phyloP scores from a whole-genome alignment of 2,329 filamentous ascomycete genomes.

The Parastagonospora nodorum region DNA sequence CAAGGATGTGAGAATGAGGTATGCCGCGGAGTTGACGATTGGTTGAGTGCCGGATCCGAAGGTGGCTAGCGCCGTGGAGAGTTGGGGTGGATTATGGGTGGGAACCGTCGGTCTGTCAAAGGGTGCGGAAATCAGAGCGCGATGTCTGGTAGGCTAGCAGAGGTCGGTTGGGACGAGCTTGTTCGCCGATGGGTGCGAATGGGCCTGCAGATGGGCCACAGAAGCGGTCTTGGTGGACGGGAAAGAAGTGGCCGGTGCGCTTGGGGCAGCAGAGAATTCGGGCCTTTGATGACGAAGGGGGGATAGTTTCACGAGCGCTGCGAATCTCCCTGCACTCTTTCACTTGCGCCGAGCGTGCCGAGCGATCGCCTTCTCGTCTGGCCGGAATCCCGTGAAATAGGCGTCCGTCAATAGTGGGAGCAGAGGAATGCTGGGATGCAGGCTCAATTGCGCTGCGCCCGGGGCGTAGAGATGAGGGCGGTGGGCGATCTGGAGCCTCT shows the following conservation, averaged over 20 bases:
- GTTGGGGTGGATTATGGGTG: constrained; percentile 13
- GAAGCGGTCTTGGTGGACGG: constrained; percentile 4
- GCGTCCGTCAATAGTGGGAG: not conserved
- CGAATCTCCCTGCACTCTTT: constrained; percentile 29
- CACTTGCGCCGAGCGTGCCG: constrained; percentile 42
- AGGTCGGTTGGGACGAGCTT: constrained; percentile 19
- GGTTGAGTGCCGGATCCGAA: too few species aligned
- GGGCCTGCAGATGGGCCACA: constrained; percentile 22
- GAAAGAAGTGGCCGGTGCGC: too few species aligned
- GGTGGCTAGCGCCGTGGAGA: too few species aligned
- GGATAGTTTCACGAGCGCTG: constrained; percentile 25
- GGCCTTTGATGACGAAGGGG: constrained; percentile 10
- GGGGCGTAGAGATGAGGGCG: constrained; percentile 4
- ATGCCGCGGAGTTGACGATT: too few species aligned
- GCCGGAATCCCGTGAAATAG: constrained; percentile 17
- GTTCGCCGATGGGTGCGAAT: constrained; percentile 25
- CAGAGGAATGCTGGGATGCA: constrained; percentile 8
- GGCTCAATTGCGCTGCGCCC: constrained; percentile 5
- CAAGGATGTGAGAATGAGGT: too few species aligned
- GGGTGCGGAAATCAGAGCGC: constrained; percentile 22
- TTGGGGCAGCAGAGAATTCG: not conserved
- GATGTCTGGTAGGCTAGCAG: constrained; percentile 18
- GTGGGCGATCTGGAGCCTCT: constrained; percentile 17
- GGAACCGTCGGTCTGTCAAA: constrained; percentile 20
- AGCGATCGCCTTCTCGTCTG: constrained; percentile 41